Base-by-base conservation (phyloP, 306 rosid genomes). In the Dryas octopetala region DNA sequence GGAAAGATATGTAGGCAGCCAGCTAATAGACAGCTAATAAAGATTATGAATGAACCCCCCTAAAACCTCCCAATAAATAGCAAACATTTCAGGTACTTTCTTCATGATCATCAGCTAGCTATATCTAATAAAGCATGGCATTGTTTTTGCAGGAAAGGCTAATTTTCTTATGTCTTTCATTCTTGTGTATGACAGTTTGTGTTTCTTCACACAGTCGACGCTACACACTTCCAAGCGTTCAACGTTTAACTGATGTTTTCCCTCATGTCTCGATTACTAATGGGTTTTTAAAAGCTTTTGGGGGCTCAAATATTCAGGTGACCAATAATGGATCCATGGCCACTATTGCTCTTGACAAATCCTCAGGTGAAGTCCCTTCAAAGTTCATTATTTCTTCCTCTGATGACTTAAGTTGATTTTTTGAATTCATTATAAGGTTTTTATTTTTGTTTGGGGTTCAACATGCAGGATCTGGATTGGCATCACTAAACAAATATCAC, bases 21-120 rank as follows among this genome's bases (percentile, higher is more conserved):
- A 94, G 98, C 96, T 86, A 86, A 76, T 75, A 84, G 66, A 91
- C 98, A 94, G 85, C 98, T 88, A 87, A 83, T 94, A 87, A 76
- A 80, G 75, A 78, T 74, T 66, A 62, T 49, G 82, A 80, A 69
- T 53, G 82, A 82, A 66, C 61, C 83, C 67, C 79, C 51, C 78
- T 53, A 78, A 80, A 71, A 72, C 68, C 67, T 79, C 46, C 76
- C 66, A 71, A 81, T 89, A 91, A 78, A 75, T 74, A 76, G 76
- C 77, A 69, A 77, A 51, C 38, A 38, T 52, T 6, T 75, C 9
- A 63, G 48, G 44, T 2, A 32, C 38, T 32, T 32, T 32, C 38
- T 32, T 32, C 38, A 32, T 32, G 38, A 32, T 32, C 38, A 32
- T 32, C 38, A 32, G 38, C 38, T 32, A 32, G 38, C 38, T 1